Conservation (phyloP, 78 protist species). For the Dictyostelium purpureum region DNA sequence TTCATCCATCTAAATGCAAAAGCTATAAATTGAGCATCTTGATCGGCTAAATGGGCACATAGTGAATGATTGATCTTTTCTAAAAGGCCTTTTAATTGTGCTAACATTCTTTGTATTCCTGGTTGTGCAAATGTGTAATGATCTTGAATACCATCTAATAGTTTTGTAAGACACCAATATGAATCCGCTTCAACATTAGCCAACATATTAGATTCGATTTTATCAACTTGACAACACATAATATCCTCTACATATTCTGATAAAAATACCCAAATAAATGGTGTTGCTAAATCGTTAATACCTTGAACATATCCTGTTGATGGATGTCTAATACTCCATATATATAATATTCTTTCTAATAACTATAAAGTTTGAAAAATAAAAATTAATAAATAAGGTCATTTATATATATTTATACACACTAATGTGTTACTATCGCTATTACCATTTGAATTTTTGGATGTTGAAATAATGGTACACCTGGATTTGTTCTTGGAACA, state of each 20-base stretch:
- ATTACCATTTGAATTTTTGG: constrained; percentile 65
- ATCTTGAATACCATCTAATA: constrained; percentile 94
- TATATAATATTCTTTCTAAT: constrained; percentile 92
- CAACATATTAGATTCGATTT: constrained; percentile 24
- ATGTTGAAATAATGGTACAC: constrained; percentile 83
- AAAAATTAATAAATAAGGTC: background rate
- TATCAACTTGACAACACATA: constrained; percentile 23
- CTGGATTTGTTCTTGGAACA: constrained; percentile 93
- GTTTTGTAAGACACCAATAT: constrained; percentile 93
- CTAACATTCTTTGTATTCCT: constrained; percentile 94
- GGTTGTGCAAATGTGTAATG: constrained; percentile 96
- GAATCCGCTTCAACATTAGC: constrained; percentile 93
- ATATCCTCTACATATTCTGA: constrained; percentile 57
- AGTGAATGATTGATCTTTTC: constrained; percentile 75
- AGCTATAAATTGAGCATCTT: constrained; percentile 87
- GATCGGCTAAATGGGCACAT: constrained; percentile 80
- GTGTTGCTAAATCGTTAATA: constrained; percentile 95
- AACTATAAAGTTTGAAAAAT: background rate
- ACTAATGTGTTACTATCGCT: too few relatives aligned
- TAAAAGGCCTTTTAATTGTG: constrained; percentile 69
- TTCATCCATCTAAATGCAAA: constrained; percentile 99
- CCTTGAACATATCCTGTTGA: constrained; percentile 99
- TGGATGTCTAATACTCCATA: constrained; percentile 97
- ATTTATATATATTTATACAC: background rate
- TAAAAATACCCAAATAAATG: constrained; percentile 88